phyloP scores from a whole-genome alignment of 371 early-diverging fungal genomes.

The Smittium mucronatum region DNA sequence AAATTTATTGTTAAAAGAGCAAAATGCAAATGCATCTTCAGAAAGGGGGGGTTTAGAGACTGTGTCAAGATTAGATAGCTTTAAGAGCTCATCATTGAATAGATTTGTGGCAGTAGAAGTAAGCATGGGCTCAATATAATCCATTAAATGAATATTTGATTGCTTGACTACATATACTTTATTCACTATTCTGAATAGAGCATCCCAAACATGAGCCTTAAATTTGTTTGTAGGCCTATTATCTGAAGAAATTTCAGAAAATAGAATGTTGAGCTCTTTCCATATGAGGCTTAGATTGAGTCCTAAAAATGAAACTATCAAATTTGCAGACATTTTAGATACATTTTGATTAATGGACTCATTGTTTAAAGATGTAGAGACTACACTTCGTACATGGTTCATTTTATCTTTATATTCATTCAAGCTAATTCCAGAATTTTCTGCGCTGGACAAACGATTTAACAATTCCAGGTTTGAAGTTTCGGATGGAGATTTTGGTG shows the following conservation, averaged over 20 bases:
- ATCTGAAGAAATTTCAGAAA: neutral
- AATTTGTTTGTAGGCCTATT: neutral
- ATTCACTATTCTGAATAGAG: neutral
- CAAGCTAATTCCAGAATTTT: constrained; percentile 44
- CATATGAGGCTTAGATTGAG: constrained; percentile 1
- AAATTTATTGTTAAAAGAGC: neutral
- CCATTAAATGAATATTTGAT: neutral
- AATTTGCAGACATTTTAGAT: constrained; percentile 2
- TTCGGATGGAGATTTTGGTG: neutral
- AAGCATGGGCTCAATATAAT: neutral
- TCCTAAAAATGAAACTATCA: constrained; percentile 4
- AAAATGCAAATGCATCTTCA: neutral
- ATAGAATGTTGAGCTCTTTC: constrained; percentile 3
- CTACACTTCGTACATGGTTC: constrained; percentile 52
- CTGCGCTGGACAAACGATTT: constrained; percentile 19
- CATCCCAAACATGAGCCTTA: neutral
- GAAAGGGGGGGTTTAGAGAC: neutral
- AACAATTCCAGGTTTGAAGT: neutral
- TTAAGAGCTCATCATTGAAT: neutral
- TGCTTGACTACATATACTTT: neutral
- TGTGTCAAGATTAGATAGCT: neutral
- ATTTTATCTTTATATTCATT: constrained; percentile 65
- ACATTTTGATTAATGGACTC: neutral
- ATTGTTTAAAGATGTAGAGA: constrained; percentile 31
- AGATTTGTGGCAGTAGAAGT: neutral